Conservation (phyloP, 2,329 filamentous ascomycete species). For the Plectosphaerella plurivora region DNA sequence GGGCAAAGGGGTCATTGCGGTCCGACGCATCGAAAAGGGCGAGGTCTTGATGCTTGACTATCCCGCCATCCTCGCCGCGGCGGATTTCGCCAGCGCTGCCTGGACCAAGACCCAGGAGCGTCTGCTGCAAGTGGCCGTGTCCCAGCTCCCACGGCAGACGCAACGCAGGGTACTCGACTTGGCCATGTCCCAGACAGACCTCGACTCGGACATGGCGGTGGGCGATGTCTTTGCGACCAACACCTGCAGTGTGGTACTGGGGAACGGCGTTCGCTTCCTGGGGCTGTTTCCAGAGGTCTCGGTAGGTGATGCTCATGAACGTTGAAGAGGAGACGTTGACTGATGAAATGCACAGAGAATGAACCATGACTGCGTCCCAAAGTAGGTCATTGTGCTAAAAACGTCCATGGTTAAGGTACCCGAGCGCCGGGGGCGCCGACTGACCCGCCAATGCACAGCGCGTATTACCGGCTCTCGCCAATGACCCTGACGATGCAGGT, state of each 20-base stretch:
- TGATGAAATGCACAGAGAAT: constrained; percentile 17
- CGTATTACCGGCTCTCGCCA: constrained; percentile 23
- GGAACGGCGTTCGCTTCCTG: constrained; percentile 16
- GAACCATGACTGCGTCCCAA: constrained; percentile 29
- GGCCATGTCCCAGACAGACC: constrained; percentile 15
- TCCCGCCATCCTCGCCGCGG: constrained; percentile 21
- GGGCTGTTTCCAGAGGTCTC: constrained; percentile 26
- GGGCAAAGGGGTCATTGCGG: constrained; percentile 24
- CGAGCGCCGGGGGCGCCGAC: too few relatives aligned
- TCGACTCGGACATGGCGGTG: constrained; percentile 18
- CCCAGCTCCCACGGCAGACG: constrained; percentile 16
- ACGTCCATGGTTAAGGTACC: not conserved
- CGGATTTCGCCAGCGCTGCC: constrained; percentile 8
- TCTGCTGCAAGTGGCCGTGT: constrained; percentile 19
- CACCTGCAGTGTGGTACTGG: constrained; percentile 19
- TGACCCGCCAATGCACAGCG: constrained; percentile 12
- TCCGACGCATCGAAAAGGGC: constrained; percentile 19
- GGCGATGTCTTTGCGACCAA: constrained; percentile 24
- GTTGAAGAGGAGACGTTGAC: not conserved
- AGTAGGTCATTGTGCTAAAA: constrained; percentile 15
- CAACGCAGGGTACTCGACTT: constrained; percentile 15
- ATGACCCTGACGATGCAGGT: constrained; percentile 23
- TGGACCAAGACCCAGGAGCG: constrained; percentile 14
- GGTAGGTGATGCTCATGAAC: constrained; percentile 13
- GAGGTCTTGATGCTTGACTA: constrained; percentile 23